Evolutionary conservation across 2,329 filamentous ascomycete genomes (phyloP).

Genomic region (Botrytis fragariae): DNA sequence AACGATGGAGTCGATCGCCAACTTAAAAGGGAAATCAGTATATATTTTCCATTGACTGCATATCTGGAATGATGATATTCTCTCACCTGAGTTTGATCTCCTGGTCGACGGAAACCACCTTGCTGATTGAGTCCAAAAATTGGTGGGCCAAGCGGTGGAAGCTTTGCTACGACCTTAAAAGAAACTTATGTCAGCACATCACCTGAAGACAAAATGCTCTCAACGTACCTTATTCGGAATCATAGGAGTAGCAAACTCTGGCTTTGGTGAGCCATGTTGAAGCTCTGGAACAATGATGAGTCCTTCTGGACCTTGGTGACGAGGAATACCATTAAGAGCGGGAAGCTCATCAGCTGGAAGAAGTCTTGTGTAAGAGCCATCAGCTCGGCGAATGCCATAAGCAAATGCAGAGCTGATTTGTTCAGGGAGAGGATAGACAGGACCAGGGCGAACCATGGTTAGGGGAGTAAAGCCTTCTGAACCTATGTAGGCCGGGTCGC

Average conservation of each 20-base stretch:
- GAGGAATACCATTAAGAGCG: conserved; percentile 41
- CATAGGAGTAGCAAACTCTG: conserved; percentile 23
- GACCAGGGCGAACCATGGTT: conserved; percentile 30
- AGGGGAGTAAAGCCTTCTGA: conserved; percentile 27
- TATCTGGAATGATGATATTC: background rate
- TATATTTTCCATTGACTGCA: background rate
- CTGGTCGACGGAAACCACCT: background rate
- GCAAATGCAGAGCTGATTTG: conserved; percentile 40
- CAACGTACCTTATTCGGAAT: conserved; percentile 29
- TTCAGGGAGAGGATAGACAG: conserved; percentile 24
- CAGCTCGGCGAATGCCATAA: conserved; percentile 54
- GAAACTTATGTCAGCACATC: background rate
- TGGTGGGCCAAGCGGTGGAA: background rate
- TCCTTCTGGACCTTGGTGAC: conserved; percentile 32
- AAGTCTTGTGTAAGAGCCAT: conserved; percentile 54
- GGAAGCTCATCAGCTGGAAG: conserved; percentile 53
- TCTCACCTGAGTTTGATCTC: conserved; percentile 18
- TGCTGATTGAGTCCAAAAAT: background rate
- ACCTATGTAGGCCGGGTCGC: background rate
- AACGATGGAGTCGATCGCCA: conserved; percentile 18
- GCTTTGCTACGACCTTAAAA: conserved; percentile 13
- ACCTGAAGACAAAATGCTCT: background rate
- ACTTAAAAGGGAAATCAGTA: conserved; percentile 8
- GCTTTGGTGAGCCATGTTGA: conserved; percentile 24
- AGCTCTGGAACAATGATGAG: conserved; percentile 36